These are phyloP conservation scores for Carex myosuroides DNA, from an alignment of 176 grass and related monocot genomes.

Conservation along the genomic window DNA sequence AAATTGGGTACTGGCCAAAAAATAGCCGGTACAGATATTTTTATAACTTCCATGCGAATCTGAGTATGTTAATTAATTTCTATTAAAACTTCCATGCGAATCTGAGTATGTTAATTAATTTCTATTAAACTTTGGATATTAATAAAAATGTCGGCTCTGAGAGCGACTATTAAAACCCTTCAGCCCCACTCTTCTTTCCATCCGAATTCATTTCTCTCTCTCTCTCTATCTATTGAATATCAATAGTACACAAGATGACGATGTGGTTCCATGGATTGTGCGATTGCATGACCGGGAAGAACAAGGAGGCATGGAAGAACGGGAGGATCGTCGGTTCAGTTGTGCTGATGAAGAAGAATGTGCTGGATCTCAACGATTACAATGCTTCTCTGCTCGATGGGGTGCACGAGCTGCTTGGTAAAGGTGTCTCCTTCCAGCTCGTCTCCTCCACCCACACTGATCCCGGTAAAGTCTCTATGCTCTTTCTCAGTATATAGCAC, in stretches of 20 bases:
- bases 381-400: slow-evolving; percentile 48
- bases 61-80: no score
- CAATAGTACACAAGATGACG: background rate
- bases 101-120: no score
- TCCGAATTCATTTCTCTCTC: background rate
- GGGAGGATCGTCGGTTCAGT: slow-evolving; percentile 27
- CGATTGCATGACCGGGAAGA: slow-evolving; percentile 15
- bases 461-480: slow-evolving; percentile 18
- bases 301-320: slow-evolving; percentile 16
- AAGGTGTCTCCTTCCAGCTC: slow-evolving; percentile 52
- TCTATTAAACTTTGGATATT: no score
- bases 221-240: background rate
- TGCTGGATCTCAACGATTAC: slow-evolving; percentile 62
- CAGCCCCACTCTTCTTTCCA: background rate
- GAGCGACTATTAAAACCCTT: background rate
- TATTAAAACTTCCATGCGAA: no score
- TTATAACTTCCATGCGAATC: no score
- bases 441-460: slow-evolving; percentile 58
- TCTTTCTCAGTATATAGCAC: background rate
- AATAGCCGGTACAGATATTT: no score
- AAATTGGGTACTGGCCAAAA: no score
- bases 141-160: no score
- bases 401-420: slow-evolving; percentile 43
- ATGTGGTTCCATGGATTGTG: slow-evolving; percentile 9
- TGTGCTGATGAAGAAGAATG: slow-evolving; percentile 61